Conservation (phyloP, 1,284 basidiomycete genomes). For the Gymnopus androsaceus region DNA sequence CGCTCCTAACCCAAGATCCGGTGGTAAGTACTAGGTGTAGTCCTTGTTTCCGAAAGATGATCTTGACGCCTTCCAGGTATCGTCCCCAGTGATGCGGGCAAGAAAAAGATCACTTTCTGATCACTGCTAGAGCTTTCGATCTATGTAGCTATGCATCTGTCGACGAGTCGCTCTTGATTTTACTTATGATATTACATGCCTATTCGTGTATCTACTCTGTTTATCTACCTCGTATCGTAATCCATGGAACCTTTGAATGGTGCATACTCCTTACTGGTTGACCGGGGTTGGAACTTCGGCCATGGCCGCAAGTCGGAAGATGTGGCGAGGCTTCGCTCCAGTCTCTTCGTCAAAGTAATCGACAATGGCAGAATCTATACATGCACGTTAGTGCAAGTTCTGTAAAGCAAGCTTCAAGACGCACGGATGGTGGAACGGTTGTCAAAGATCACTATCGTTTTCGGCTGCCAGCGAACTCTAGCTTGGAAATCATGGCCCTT, state of each 20-base stretch:
- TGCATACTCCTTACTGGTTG: not conserved
- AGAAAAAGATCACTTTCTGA: conserved; percentile 19
- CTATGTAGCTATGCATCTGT: not conserved
- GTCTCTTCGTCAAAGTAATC: conserved; percentile 24
- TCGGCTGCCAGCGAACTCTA: conserved; percentile 23
- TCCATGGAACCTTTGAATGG: not conserved
- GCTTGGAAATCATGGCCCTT: conserved; percentile 23
- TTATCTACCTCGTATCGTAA: not conserved
- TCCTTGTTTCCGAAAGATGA: too few relatives aligned
- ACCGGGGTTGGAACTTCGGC: conserved; percentile 24
- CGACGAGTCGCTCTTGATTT: not conserved
- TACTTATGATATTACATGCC: not conserved
- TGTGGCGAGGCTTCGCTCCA: conserved; percentile 21
- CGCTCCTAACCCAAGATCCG: conserved; percentile 11
- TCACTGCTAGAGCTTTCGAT: not conserved
- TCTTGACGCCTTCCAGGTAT: too few relatives aligned
- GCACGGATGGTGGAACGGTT: conserved; percentile 25
- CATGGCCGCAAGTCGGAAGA: conserved; percentile 25
- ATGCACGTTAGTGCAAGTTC: not conserved
- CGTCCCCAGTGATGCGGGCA: conserved; percentile 13
- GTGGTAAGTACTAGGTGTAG: too few relatives aligned
- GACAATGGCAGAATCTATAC: conserved; percentile 22
- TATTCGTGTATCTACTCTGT: too few relatives aligned
- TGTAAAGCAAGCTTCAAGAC: not conserved
- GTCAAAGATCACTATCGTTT: conserved; percentile 24